A percentile compares a stretch with the other conserved stretches of the same genome.
Conservation (phyloP, 169 alveolate genomes). For the Plasmodium cynomolgi region DNA sequence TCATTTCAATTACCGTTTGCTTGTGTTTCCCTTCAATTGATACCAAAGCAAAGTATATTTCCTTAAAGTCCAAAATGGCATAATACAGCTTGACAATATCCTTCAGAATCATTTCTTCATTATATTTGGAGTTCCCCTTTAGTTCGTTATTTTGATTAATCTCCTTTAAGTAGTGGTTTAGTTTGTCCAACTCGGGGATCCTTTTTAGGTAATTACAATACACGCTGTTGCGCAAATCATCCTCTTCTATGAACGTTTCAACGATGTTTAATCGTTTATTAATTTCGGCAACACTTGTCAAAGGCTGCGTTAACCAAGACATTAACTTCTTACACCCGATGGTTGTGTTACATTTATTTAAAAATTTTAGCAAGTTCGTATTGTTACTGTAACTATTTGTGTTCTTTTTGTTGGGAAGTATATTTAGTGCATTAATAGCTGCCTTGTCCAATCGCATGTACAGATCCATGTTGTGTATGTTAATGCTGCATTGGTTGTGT, state of each 20-base stretch:
- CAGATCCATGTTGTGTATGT: slow-evolving; percentile 76
- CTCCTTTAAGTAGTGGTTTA: slow-evolving; percentile 79
- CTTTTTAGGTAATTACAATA: slow-evolving; percentile 84
- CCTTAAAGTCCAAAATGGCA: slow-evolving; percentile 76
- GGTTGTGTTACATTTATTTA: slow-evolving; percentile 94
- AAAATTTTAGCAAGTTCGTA: slow-evolving; percentile 86
- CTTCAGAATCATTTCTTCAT: slow-evolving; percentile 76
- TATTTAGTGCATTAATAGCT: slow-evolving; percentile 82
- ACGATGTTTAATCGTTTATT: slow-evolving; percentile 94
- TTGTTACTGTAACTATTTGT: slow-evolving; percentile 36
- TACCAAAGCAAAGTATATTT: slow-evolving; percentile 71
- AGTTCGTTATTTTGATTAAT: slow-evolving; percentile 75
- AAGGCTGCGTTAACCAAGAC: slow-evolving; percentile 97
- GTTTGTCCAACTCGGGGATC: slow-evolving; percentile 88
- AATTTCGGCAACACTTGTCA: slow-evolving; percentile 91
- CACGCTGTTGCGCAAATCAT: slow-evolving; percentile 79
- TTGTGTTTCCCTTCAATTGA: slow-evolving; percentile 81
- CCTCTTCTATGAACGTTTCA: slow-evolving; percentile 89
- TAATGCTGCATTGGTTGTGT: slow-evolving; percentile 78
- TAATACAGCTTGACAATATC: slow-evolving; percentile 78
- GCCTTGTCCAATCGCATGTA: slow-evolving; percentile 85
- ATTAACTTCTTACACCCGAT: slow-evolving; percentile 93
- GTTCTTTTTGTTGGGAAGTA: slow-evolving; percentile 77
- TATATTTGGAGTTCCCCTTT: slow-evolving; percentile 47
- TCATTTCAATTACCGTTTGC: slow-evolving; percentile 72